phyloP scores from a whole-genome alignment of 139 green algal species.

The Chlamydomonas applanata region DNA sequence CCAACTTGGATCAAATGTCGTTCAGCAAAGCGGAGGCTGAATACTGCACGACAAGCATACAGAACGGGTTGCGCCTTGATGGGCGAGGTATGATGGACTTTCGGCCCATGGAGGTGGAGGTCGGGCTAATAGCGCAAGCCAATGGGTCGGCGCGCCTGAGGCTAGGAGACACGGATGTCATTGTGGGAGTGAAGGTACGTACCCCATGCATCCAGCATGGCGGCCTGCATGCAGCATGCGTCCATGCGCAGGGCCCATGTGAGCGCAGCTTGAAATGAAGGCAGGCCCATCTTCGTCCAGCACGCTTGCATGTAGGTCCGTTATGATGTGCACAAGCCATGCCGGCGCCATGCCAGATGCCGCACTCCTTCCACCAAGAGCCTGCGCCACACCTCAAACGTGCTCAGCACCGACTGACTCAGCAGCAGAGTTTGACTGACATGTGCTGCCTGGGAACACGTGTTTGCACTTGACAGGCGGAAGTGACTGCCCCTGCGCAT shows the following conservation, averaged over 20 bases:
- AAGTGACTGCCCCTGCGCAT: constrained; percentile 45
- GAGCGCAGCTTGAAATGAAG: not conserved
- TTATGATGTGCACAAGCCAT: no score
- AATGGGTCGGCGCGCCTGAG: constrained; percentile 70
- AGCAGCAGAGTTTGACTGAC: no score
- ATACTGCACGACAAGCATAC: constrained; percentile 42
- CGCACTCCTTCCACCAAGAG: no score
- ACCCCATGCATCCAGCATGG: constrained; percentile 8
- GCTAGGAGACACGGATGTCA: constrained; percentile 76
- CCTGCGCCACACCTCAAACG: no score
- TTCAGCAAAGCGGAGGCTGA: constrained; percentile 36
- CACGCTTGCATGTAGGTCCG: no score
- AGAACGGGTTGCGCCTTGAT: constrained; percentile 62
- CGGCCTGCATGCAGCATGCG: not conserved
- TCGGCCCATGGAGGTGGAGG: constrained; percentile 58
- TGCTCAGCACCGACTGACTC: no score
- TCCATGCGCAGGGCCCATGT: not conserved
- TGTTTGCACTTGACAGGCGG: constrained; percentile 52
- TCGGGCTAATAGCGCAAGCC: constrained; percentile 73
- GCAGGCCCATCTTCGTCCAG: not conserved
- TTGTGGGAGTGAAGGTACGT: constrained; percentile 79
- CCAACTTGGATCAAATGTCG: not conserved
- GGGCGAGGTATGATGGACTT: constrained; percentile 57
- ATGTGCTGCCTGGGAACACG: no score
- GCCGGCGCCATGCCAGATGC: no score